phyloP scores from a whole-genome alignment of 805 yeast genomes.

The Candida nemodendra region DNA sequence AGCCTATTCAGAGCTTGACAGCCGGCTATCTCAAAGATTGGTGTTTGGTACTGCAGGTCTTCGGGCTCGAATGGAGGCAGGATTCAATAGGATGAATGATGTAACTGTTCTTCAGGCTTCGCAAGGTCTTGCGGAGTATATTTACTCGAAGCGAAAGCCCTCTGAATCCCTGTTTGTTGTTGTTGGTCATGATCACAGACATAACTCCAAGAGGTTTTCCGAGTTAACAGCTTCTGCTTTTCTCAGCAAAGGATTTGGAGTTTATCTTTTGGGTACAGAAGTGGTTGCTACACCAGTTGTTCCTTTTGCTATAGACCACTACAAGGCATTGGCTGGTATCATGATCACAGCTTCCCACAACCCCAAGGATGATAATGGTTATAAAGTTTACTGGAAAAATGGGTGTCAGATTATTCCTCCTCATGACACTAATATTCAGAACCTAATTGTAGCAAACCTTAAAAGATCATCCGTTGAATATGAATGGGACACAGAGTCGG shows the following conservation, averaged over 20 bases:
- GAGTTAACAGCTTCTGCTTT: slow-evolving; percentile 76
- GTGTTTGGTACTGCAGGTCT: slow-evolving; percentile 94
- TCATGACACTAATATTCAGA: slow-evolving; percentile 73
- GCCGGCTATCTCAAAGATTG: slow-evolving; percentile 57
- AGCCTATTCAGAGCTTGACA: slow-evolving; percentile 46
- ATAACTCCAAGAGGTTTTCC: slow-evolving; percentile 77
- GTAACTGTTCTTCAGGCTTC: slow-evolving; percentile 89
- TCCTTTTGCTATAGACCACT: slow-evolving; percentile 75
- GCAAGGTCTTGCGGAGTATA: slow-evolving; percentile 68
- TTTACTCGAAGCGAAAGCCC: slow-evolving; percentile 34
- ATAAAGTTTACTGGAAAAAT: slow-evolving; percentile 88
- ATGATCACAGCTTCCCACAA: slow-evolving; percentile 93
- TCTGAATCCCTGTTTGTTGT: slow-evolving; percentile 48
- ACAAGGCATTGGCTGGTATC: slow-evolving; percentile 72
- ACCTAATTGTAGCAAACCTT: slow-evolving; percentile 56
- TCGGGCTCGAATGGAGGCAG: slow-evolving; percentile 85
- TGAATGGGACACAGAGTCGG: slow-evolving; percentile 33
- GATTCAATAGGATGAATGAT: slow-evolving; percentile 84
- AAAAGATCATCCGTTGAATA: slow-evolving; percentile 53
- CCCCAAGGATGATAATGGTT: slow-evolving; percentile 86
- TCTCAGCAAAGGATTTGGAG: slow-evolving; percentile 62
- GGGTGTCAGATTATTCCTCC: slow-evolving; percentile 98
- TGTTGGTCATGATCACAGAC: slow-evolving; percentile 90
- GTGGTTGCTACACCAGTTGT: slow-evolving; percentile 86
- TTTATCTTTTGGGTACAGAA: slow-evolving; percentile 54